Base-by-base conservation (phyloP, 257 asterid genomes). In the Scutellaria galericulata region DNA sequence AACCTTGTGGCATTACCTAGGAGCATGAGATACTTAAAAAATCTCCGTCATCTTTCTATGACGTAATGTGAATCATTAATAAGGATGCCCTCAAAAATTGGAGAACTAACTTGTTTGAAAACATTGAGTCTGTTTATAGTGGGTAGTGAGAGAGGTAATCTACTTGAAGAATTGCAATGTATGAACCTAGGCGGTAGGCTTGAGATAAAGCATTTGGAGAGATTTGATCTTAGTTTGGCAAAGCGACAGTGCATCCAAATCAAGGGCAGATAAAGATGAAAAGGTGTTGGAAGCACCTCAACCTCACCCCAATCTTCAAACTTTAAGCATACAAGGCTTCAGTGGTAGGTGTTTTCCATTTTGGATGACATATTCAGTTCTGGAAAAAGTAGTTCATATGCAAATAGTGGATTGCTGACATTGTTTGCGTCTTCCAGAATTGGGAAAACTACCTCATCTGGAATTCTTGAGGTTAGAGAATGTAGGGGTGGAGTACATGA, bases 371-470 rank as follows among this genome's bases (percentile, higher is more conserved):
- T 55, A 9, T 46, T 48, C 27, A 22, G 27, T 22, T 22, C 2
- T 81, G 55, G 59, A 35, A 50, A 60, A 77, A 12, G 6, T 81
- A 15, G 46, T 46, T 12, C 12, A n/a, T 5, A 48, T 74, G 18
- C 1, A 15, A 1, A 12, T 75, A 9, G 0, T 0, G 37, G 2
- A 50, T 13, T 75, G 75, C 53, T 14, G 35, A 56, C 51, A 68
- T 14, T 70, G 55, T 7, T 50, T 9, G 27, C 27, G 9, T 63
- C 72, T 80, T 48, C 72, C 79, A 52, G 63, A 13, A 14, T 42
- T 80, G 31, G 81, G 73, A 13, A 74, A 72, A 35, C n/a, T 80
- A 18, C 81, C 73, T 9, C 40, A 5, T 50, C 78, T 80, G 6
- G 45, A 76, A 13, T 0, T 0, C 8, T 10, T 80, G 57, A 0